Conservation (phyloP, 352 stramenopile species). For the Pythium utonaiense region DNA sequence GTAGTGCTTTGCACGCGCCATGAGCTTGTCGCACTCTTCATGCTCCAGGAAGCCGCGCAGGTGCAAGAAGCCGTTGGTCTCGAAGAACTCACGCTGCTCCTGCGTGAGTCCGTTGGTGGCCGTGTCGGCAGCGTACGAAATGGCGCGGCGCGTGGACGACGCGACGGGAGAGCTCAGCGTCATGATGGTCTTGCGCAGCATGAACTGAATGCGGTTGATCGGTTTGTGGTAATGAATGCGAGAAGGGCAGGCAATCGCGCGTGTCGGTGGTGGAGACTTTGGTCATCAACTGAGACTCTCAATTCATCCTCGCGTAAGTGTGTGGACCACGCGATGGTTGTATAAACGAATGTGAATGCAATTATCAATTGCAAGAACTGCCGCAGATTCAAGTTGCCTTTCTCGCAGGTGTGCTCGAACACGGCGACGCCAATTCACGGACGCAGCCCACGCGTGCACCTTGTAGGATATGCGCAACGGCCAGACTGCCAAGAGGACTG, state of each 20-base stretch:
- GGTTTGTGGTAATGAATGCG: not conserved
- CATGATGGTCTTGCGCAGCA: slow-evolving; percentile 1
- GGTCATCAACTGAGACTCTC: no score
- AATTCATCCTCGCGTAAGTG: no score
- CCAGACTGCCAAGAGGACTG: not conserved
- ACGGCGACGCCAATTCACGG: no score
- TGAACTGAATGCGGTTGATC: not conserved
- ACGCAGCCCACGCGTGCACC: no score
- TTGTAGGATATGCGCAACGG: not conserved
- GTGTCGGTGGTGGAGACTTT: no score
- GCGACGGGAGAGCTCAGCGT: not conserved
- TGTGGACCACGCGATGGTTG: not conserved
- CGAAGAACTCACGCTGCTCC: slow-evolving; percentile 58
- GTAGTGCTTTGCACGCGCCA: slow-evolving; percentile 44
- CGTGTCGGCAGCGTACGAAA: slow-evolving; percentile 8
- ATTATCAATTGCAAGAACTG: not conserved
- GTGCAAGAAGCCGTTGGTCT: slow-evolving; percentile 66
- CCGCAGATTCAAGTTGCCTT: slow-evolving; percentile 5
- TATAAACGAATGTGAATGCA: slow-evolving; percentile 1
- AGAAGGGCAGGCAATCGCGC: no score
- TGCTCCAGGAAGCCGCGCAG: slow-evolving; percentile 38
- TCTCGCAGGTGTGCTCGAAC: no score
- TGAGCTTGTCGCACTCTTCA: slow-evolving; percentile 51
- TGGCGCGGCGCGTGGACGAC: not conserved
- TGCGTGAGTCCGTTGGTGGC: slow-evolving; percentile 35